Evolutionary conservation across 2,329 filamentous ascomycete genomes (phyloP), one percentile per base, ranked within the genome.

Genomic region (Colletotrichum destructivum): DNA sequence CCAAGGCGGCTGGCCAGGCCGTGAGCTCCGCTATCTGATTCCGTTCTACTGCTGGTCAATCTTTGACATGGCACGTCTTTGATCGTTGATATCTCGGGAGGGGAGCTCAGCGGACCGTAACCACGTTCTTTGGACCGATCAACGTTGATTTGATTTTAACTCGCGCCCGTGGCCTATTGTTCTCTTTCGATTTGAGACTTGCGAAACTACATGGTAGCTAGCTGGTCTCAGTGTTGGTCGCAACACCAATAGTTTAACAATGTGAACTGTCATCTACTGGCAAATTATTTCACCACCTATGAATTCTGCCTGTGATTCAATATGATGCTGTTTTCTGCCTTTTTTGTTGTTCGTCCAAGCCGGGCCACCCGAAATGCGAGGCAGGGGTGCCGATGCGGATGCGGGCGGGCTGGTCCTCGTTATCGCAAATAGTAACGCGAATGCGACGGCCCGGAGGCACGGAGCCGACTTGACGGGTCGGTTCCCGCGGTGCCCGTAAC

Each of bases 101-200:
- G 61, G 26, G 64, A n/a, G 72, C 72, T 73, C 72, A 66, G 49
- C 72, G 46, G 60, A 66, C 65, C 72, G 60, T 49, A n/a, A 66
- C 62, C 66, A 80, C 77, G 68, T 78, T 80, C 78, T 67, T 79
- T 80, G 72, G 79, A 79, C 77, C 78, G 75, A 72, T 75, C 69
- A 73, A 70, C 74, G 69, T 60, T 51, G 15, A 52, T 60, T 69
- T 59, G 66, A 38, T 60, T 63, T 49, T 26, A 44, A 38, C 61
- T 46, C 54, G 46, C 52, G 59, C 60, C 60, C 65, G 26, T 69
- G 57, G 60, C 66, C 40, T 66, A 31, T 40, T 70, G 56, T 71
- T 71, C 65, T 67, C 60, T 42, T 49, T 66, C 65, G 74, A 61
- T 63, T 70, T 72, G 64, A 63, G 59, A 62, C 40, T 46, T 26